Conservation (phyloP, 2,329 filamentous ascomycete genomes). For the Tolypocladium ophioglossoides region DNA sequence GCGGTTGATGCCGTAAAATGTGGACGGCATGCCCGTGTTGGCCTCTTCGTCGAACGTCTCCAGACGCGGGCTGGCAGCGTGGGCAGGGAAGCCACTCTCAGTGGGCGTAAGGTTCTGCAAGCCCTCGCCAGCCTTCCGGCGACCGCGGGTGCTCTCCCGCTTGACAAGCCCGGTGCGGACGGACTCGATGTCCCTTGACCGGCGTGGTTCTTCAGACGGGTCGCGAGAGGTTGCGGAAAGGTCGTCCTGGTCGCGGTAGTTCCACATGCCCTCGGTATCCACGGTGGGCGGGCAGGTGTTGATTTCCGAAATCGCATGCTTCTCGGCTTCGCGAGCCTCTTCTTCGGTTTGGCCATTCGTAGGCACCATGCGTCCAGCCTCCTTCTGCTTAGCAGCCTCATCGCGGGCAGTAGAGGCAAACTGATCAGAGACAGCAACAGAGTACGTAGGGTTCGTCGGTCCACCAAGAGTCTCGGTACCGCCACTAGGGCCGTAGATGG, state of each 20-base stretch:
- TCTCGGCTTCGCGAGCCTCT: slow-evolving; percentile 25
- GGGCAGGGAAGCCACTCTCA: slow-evolving; percentile 14
- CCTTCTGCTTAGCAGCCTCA: slow-evolving; percentile 47
- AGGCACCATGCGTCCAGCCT: slow-evolving; percentile 56
- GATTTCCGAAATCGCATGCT: slow-evolving; percentile 33
- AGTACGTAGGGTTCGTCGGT: slow-evolving; percentile 69
- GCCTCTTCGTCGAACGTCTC: slow-evolving; percentile 33
- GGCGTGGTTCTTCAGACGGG: slow-evolving; percentile 22
- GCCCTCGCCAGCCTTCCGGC: slow-evolving; percentile 37
- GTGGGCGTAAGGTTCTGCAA: slow-evolving; percentile 23
- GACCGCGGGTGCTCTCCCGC: slow-evolving; percentile 36
- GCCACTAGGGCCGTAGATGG: slow-evolving; percentile 73
- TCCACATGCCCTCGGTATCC: slow-evolving; percentile 13
- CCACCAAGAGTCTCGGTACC: slow-evolving; percentile 51
- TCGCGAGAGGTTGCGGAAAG: slow-evolving; percentile 10
- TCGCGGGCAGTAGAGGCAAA: slow-evolving; percentile 55
- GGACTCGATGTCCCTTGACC: slow-evolving; percentile 27
- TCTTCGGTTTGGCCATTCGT: slow-evolving; percentile 14
- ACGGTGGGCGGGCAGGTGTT: slow-evolving; percentile 25
- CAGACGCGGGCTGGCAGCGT: slow-evolving; percentile 20
- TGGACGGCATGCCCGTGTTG: slow-evolving; percentile 21
- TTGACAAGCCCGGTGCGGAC: slow-evolving; percentile 25
- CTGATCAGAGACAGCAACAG: slow-evolving; percentile 61
- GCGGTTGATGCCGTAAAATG: slow-evolving; percentile 20
- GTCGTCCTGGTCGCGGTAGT: slow-evolving; percentile 6